phyloP scores from a whole-genome alignment of 495 filamentous ascomycete species.

The Penicillium turbatum region DNA sequence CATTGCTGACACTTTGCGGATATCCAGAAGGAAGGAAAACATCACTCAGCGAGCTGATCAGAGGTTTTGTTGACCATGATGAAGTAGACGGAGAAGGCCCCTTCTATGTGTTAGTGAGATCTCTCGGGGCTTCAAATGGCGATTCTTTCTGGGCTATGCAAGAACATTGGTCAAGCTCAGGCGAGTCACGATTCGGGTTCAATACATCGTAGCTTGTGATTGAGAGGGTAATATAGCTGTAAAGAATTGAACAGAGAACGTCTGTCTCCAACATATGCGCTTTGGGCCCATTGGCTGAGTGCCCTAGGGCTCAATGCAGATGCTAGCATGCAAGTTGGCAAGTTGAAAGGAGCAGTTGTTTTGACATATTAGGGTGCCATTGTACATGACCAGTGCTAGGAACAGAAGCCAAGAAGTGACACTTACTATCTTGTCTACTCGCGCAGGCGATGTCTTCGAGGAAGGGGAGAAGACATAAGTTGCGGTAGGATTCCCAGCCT shows the following conservation, averaged over 20 bases:
- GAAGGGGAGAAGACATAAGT: conserved; percentile 35
- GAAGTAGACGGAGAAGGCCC: conserved; percentile 11
- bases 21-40: conserved; percentile 91
- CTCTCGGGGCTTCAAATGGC: neutral
- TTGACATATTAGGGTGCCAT: neutral
- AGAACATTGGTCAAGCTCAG: neutral
- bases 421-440: conserved; percentile 39
- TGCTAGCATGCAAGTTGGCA: neutral
- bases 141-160: neutral
- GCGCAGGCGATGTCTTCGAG: conserved; percentile 7
- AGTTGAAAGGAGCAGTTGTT: neutral
- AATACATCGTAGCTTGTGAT: neutral
- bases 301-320: neutral
- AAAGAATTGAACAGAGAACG: neutral
- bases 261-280: neutral
- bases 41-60: conserved; percentile 30
- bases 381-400: neutral
- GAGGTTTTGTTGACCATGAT: conserved; percentile 31
- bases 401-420: neutral
- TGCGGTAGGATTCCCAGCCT: conserved; percentile 32
- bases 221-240: neutral
- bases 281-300: neutral
- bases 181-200: neutral
- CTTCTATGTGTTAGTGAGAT: neutral
- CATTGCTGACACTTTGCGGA: conserved; percentile 82